Base-by-base conservation (phyloP, 2,329 filamentous ascomycete genomes). In the Lasiodiplodia theobromae region DNA sequence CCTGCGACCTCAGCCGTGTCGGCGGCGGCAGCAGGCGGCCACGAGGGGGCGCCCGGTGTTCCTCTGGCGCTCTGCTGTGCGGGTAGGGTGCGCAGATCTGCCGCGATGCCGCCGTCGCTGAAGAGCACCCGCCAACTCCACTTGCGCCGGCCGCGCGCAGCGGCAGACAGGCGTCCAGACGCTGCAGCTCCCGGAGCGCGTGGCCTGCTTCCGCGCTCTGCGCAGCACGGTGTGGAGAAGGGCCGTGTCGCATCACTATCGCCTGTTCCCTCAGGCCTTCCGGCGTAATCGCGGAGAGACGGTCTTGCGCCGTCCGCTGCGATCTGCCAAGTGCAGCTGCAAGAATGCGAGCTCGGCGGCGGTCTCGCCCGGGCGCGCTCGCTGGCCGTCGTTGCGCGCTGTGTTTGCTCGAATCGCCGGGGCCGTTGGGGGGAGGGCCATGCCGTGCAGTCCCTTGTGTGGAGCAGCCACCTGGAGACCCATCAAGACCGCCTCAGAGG, bases 281-380 rank as follows among this genome's bases (percentile, higher is more conserved):
- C 67, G 67, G 67, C 67, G 40, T 57, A 68, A 68, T 68, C 49
- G 67, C 67, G 67, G 67, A 68, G 66, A 40, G 44, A 62, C 66
- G 62, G 66, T 31, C 49, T 53, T 68, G 67, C 58, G 67, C 67
- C 67, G 56, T 12, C 28, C 57, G 58, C 54, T 51, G 68, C 66
- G 52, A 68, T 57, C 54, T 62, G 69, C 69, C 66, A 62, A 57
- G 69, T 67, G 56, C 65, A 57, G 57, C 68, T 69, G 68, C 63
- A 67, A 67, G 64, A 60, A 67, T 69, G 68, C 68, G 63, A 56
- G 54, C 56, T 57, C 67, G 47, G 57, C 51, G 25, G 23, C 34
- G 52, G 65, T 51, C 65, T 67, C 65, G 54, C 65, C 65, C 31
- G 65, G 40, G 53, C 38, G 34, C 34, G 31, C 51, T 18, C 52